These are phyloP conservation scores for Teunomyces lycoperdinae DNA, from an alignment of 805 yeast genomes.

Conservation along the genomic window DNA sequence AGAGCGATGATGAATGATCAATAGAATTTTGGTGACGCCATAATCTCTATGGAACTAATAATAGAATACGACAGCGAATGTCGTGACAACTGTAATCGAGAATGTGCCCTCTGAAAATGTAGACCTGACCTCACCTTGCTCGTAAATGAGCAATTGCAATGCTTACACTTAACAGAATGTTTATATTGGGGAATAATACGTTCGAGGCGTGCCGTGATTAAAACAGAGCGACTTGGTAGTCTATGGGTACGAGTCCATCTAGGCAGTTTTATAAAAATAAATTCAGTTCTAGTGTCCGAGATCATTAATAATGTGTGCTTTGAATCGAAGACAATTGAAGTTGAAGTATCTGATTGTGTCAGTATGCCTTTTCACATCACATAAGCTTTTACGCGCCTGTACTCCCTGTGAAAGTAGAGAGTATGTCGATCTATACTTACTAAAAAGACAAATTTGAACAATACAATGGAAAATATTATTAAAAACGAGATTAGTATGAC, in stretches of 20 bases:
- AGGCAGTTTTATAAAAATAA: too few species aligned
- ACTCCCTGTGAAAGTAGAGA: background rate
- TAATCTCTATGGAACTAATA: background rate
- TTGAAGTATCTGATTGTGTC: background rate
- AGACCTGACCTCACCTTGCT: background rate
- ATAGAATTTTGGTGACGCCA: slow-evolving; percentile 2
- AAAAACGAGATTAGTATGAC: background rate
- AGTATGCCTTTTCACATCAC: too few species aligned
- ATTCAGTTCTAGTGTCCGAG: too few species aligned
- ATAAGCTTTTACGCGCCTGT: too few species aligned
- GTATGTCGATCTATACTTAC: background rate
- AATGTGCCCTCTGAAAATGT: background rate
- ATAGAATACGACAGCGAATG: background rate
- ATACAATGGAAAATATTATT: too few species aligned
- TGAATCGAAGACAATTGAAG: background rate
- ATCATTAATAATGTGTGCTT: background rate
- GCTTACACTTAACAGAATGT: background rate
- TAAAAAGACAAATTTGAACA: too few species aligned
- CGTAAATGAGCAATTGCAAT: background rate
- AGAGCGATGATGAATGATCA: slow-evolving; percentile 18
- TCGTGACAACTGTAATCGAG: background rate
- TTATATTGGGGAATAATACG: background rate
- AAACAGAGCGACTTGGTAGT: too few species aligned
- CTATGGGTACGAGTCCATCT: too few species aligned
- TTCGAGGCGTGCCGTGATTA: background rate